phyloP scores from a whole-genome alignment of 495 filamentous ascomycete genomes.

The Neurospora discreta region DNA sequence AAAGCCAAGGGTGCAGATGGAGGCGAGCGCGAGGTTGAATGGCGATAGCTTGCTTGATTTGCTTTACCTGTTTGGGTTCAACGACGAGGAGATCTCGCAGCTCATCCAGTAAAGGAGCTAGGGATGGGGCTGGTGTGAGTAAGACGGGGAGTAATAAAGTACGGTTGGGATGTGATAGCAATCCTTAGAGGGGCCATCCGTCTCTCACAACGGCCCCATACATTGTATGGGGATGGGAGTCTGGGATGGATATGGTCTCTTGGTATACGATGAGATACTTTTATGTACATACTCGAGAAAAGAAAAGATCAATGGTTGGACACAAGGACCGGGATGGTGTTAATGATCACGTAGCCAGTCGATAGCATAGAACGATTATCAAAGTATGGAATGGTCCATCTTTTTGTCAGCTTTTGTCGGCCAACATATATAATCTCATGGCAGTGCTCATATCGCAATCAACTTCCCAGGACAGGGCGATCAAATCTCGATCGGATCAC shows the following conservation, averaged over 20 bases:
- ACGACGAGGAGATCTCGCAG: conserved; percentile 49
- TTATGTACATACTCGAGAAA: not conserved
- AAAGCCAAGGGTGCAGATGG: conserved; percentile 81
- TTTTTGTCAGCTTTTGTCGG: not conserved
- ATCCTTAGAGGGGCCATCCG: not conserved
- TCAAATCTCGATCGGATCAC: not conserved
- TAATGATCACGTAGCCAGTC: not conserved
- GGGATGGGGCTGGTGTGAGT: not conserved
- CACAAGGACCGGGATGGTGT: not conserved
- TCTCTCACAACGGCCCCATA: not conserved
- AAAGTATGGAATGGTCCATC: not conserved
- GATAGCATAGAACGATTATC: not conserved
- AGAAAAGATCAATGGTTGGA: not conserved
- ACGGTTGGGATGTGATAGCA: not conserved
- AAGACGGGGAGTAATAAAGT: not conserved
- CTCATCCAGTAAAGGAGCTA: conserved; percentile 20
- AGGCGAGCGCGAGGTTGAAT: conserved; percentile 74
- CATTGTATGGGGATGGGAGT: not conserved
- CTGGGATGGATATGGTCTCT: not conserved
- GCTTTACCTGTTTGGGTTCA: conserved; percentile 73
- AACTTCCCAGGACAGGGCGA: not conserved
- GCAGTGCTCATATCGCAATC: not conserved
- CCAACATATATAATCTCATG: not conserved
- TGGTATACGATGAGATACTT: not conserved
- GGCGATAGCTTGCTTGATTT: conserved; percentile 68